Evolutionary conservation across 2,329 filamentous ascomycete species (phyloP).

Genomic region (Trichoderma sp.): DNA sequence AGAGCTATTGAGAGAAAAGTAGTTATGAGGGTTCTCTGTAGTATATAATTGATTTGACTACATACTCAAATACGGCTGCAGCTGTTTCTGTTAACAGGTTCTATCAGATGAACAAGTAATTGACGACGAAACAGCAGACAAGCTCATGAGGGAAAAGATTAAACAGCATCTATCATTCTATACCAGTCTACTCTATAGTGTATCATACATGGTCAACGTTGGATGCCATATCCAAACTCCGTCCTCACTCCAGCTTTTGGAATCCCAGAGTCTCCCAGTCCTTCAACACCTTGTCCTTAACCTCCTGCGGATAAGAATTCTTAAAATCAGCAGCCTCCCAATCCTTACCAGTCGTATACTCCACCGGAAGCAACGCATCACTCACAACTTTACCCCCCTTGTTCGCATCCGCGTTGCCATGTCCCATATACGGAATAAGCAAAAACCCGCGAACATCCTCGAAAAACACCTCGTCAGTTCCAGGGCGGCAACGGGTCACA

Average conservation of each 20-base stretch:
- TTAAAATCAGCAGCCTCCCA: constrained; percentile 35
- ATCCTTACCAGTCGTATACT: constrained; percentile 39
- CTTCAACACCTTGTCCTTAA: constrained; percentile 37
- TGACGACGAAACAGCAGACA: background rate
- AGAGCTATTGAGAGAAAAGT: background rate
- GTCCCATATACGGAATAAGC: constrained; percentile 46
- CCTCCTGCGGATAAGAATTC: constrained; percentile 36
- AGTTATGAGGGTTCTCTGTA: background rate
- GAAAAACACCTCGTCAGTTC: constrained; percentile 42
- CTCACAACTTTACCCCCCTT: constrained; percentile 46
- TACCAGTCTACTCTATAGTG: background rate
- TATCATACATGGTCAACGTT: background rate
- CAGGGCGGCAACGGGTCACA: constrained; percentile 45
- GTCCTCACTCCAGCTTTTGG: background rate
- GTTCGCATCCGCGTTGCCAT: constrained; percentile 34
- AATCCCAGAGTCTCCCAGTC: constrained; percentile 21
- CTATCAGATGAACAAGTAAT: background rate
- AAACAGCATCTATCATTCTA: background rate
- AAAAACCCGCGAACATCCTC: constrained; percentile 44
- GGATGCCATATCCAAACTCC: background rate
- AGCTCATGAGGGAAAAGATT: background rate
- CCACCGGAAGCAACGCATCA: constrained; percentile 41
- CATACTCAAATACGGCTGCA: background rate
- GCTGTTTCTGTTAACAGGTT: background rate
- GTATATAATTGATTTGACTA: background rate